A percentile compares a stretch with the other conserved stretches of the same genome.
Conservation (phyloP, 768 basidiomycete genomes). For the Jaapia argillacea region DNA sequence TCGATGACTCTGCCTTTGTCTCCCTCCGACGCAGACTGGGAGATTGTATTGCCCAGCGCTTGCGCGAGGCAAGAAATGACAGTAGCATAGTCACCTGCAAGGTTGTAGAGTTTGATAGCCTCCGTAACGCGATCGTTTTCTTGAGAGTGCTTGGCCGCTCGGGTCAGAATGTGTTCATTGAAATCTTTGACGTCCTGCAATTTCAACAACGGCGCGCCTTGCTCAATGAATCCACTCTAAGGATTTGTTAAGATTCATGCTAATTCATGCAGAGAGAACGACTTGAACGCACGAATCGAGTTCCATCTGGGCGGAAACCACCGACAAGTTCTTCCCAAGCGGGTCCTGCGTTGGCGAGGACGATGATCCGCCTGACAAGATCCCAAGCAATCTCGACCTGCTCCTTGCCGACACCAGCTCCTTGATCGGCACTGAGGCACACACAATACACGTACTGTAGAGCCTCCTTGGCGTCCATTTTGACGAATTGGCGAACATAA, state of each 20-base stretch:
- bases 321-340: constrained; percentile 93
- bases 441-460: constrained; percentile 92
- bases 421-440: constrained; percentile 66
- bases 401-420: constrained; percentile 64
- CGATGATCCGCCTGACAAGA: constrained; percentile 67
- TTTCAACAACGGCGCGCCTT: constrained; percentile 66
- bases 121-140: constrained; percentile 80
- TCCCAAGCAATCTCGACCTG: constrained; percentile 80
- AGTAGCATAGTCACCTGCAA: constrained; percentile 83
- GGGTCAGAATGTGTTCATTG: constrained; percentile 73
- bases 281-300: constrained; percentile 61
- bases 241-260: neutral
- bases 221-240: constrained; percentile 83
- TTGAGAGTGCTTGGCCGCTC: constrained; percentile 74
- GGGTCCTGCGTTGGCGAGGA: constrained; percentile 65
- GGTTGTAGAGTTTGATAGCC: constrained; percentile 92
- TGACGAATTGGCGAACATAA: constrained; percentile 87
- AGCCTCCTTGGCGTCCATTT: constrained; percentile 88
- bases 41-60: constrained; percentile 76
- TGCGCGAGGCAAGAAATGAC: constrained; percentile 83
- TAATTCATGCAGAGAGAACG: neutral
- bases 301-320: constrained; percentile 83
- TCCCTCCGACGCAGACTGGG: constrained; percentile 43
- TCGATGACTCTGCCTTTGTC: constrained; percentile 63
- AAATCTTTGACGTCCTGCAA: constrained; percentile 58